Evolutionary conservation across 2,329 filamentous ascomycete genomes (phyloP), one percentile per base, ranked within the genome.

Genomic region (Botrytis byssoidea): DNA sequence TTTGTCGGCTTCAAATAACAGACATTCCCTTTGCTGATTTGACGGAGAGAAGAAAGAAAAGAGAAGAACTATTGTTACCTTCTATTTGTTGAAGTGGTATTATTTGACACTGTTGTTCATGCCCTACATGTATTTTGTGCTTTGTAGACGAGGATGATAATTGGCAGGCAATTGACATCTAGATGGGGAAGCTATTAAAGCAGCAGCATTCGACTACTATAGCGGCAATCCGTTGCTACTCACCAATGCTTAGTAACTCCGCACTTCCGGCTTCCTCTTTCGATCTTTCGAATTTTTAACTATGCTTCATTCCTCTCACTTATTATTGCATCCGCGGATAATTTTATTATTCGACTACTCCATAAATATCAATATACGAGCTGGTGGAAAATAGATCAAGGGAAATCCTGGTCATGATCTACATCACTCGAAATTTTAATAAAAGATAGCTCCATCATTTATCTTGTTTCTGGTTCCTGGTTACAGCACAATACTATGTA

Each of bases 71-170:
- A 37, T n/a, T 35, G 32, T 37, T 22, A 66, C 10, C 12, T n/a
- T 18, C 32, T 57, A 42, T 57, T 57, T 42, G 48, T 25, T 55
- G 35, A 12, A 40, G 35, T 32, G 35, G 14, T 40, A 55, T 55
- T 12, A 55, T 8, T 55, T 40, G 5, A 55, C 65, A 67, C 55
- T 55, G 65, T 29, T 55, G 35, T 55, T 40, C 32, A 67, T 67
- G 32, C 65, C 16, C 32, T 40, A 37, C 22, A n/a, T 25, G 29
- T 66, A 48, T 66, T 64, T 64, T 55, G 51, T 64, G 40, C 44
- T 65, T 65, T 55, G 35, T 40, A 55, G 35, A 55, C 48, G 46
- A 68, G 35, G 25, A 55, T 68, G 46, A 67, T 29, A 20, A 63
- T 63, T 37, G 9, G 40, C 5, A 32, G 57, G 3, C n/a, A 44